Evolutionary conservation across 2,329 filamentous ascomycete genomes (phyloP).

Genomic region (Aspergillus sp.): DNA sequence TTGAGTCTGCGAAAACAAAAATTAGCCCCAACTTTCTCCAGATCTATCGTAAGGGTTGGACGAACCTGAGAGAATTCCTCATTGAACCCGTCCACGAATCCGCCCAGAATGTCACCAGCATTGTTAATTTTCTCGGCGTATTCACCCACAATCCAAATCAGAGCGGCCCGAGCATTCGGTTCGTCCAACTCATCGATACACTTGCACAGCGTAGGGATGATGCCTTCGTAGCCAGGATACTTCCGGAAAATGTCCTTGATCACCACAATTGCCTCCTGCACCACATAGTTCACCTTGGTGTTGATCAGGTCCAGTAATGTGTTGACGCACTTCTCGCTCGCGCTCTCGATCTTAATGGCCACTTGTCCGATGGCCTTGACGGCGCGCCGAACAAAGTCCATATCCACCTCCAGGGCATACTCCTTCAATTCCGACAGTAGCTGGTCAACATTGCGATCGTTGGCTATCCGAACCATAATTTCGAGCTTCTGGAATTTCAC

Average conservation of each 20-base stretch:
- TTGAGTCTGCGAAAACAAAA: constrained; percentile 66
- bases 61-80: constrained; percentile 92
- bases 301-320: constrained; percentile 90
- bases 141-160: constrained; percentile 99
- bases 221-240: constrained; percentile 96
- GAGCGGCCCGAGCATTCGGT: constrained; percentile 79
- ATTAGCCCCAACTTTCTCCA: neutral
- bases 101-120: constrained; percentile 86
- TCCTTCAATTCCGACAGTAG: constrained; percentile 92
- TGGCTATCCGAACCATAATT: constrained; percentile 99
- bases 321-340: constrained; percentile 93
- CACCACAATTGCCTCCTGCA: constrained; percentile 97
- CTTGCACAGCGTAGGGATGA: constrained; percentile 93
- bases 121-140: constrained; percentile 99
- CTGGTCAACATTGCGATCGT: constrained; percentile 94
- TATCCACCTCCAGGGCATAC: constrained; percentile 96
- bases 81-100: constrained; percentile 90
- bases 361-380: constrained; percentile 97
- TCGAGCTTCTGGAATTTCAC: constrained; percentile 97
- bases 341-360: constrained; percentile 95
- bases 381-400: constrained; percentile 94
- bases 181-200: constrained; percentile 97
- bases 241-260: constrained; percentile 98
- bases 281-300: constrained; percentile 98
- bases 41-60: constrained; percentile 4